phyloP scores from a whole-genome alignment of 345 rosid genomes.

The Eutrema yunnanense region DNA sequence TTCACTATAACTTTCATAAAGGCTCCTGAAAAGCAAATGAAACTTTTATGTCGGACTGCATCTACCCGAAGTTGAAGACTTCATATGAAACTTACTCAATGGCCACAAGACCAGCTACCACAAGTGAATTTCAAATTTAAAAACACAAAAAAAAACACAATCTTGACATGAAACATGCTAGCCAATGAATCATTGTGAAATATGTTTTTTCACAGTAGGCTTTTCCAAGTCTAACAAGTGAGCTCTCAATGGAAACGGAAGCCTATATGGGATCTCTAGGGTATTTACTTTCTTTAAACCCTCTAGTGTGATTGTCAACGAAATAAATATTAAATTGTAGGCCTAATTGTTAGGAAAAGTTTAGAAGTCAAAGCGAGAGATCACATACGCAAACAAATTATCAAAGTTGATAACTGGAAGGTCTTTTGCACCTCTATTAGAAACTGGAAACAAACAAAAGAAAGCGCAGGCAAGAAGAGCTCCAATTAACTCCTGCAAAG shows the following conservation, averaged over 20 bases:
- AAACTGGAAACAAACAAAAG: constrained; percentile 75
- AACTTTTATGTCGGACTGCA: neutral
- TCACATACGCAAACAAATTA: constrained; percentile 72
- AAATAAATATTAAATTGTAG: neutral
- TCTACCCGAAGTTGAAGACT: neutral
- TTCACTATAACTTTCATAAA: constrained; percentile 55
- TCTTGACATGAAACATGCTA: neutral
- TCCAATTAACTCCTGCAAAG: constrained; percentile 69
- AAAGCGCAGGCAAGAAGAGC: constrained; percentile 82
- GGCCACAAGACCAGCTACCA: neutral
- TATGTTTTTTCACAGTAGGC: neutral
- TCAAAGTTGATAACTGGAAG: constrained; percentile 87
- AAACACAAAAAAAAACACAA: neutral
- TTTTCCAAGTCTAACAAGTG: neutral
- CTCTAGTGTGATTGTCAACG: neutral
- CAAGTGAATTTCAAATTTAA: neutral
- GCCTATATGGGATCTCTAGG: neutral
- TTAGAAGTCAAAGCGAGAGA: constrained; percentile 29
- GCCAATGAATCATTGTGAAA: neutral
- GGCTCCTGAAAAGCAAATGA: constrained; percentile 46
- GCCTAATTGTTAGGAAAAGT: neutral
- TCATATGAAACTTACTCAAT: neutral
- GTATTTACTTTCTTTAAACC: neutral
- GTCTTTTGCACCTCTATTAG: constrained; percentile 46
- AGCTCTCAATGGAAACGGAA: neutral